Evolutionary conservation across 2,329 filamentous ascomycete species (phyloP).

Genomic region (Arthrobotrys iridis): DNA sequence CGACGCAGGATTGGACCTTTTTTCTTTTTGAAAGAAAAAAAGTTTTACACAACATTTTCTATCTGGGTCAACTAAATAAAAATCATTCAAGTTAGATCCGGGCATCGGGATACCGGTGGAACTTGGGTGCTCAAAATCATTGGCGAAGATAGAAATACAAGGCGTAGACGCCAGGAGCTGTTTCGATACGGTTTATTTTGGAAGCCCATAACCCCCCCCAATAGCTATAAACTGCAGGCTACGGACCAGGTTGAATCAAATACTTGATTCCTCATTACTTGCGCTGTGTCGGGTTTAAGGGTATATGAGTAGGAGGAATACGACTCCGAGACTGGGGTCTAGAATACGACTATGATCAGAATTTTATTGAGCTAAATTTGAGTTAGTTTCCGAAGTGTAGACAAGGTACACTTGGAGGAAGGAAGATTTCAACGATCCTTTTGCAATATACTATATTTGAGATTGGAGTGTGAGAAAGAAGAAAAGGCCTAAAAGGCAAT

Average conservation of each 20-base stretch:
- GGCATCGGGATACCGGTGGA: background rate
- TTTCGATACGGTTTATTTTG: conserved; percentile 7
- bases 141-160: background rate
- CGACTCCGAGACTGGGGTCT: background rate
- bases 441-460: too few relatives aligned
- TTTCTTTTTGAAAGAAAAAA: too few relatives aligned
- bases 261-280: background rate
- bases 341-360: background rate
- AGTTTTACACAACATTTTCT: too few relatives aligned
- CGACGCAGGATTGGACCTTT: too few relatives aligned
- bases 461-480: background rate
- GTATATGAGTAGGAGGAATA: background rate
- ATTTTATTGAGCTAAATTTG: conserved; percentile 3
- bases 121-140: background rate
- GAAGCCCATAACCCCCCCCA: background rate
- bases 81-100: too few relatives aligned
- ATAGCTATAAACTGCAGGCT: background rate
- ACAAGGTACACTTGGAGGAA: background rate
- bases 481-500: too few relatives aligned
- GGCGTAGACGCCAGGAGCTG: conserved; percentile 10
- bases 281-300: background rate
- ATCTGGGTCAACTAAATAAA: too few relatives aligned
- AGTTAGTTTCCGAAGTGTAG: background rate
- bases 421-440: too few relatives aligned
- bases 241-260: background rate